Evolutionary conservation across 257 asterid species (phyloP), one percentile per base, ranked within the genome.

Genomic region (Solanum chaucha): DNA sequence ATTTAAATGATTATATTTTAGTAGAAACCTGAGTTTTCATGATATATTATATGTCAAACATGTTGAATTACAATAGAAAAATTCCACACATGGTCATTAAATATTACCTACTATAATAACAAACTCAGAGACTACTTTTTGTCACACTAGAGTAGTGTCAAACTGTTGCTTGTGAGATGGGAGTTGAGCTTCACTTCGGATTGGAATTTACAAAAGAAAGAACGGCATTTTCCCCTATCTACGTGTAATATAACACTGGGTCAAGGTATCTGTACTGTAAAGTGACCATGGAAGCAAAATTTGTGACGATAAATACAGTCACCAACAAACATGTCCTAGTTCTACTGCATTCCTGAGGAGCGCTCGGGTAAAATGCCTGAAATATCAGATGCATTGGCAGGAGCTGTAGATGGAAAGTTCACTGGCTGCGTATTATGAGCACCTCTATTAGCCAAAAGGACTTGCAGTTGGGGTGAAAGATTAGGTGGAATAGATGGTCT

Each of bases 281-380:
- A 30, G 44, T 30, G 65, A n/a, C 90, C 44, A 2, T 7, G n/a
- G n/a, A 19, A 58, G 22, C 87, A 86, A 64, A 86, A 59, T 9
- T 12, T 24, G 78, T 51, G 32, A 2, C 55, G 40, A 26, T 32
- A 68, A 32, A 82, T 72, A 83, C 35, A 61, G 20, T 44, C 70
- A 14, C 40, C 84, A 38, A 70, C 55, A 38, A 22, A 40, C 67
- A 64, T 64, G 58, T 58, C 30, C 38, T 32, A 28, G 22, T 87
- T 90, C 91, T 86, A 89, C 32, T 85, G 87, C 86, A 81, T 87
- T 86, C 91, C 88, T 40, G 92, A 70, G 24, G 93, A 85, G 41
- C 36, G 85, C 28, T 85, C 87, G 1, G 93, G 91, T 48, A 87
- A 34, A 84, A n/a, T 68, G 17, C 90, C 90, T 1, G 92, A 73